Base-by-base conservation (phyloP, 2,329 filamentous ascomycete species). In the Pestalotiopsis sp. region DNA sequence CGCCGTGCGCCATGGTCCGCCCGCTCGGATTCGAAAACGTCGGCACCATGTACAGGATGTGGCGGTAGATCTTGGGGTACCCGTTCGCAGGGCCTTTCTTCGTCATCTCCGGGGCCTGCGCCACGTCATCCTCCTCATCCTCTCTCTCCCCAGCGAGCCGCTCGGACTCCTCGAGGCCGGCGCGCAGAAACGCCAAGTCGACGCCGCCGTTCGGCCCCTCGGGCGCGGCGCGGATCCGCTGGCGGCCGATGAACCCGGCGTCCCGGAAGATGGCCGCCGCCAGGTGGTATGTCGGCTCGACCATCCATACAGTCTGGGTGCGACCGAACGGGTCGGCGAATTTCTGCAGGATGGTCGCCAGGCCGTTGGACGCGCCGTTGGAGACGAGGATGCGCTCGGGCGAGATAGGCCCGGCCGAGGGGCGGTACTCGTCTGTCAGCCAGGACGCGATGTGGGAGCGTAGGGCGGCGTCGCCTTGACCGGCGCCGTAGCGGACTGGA, bases 1-100 rank as follows among this genome's bases (percentile, higher is more conserved):
- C 87, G n/a, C 81, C 77, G 2, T 94, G 79, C 14, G 91, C 89
- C 90, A 97, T 95, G 3, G 93, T 94, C 76, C 91, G 92, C 27
- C 92, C 94, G 0, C 92, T 94, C 0, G 96, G 96, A 76, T 98
- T 98, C 61, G 93, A 90, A 78, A 95, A 97, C 0, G 94, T 94
- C 0, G 95, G 94, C 14, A 97, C 94, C 38, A 90, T 89, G 78
- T 98, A 98, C 74, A 98, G 91, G 74, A 98, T 79, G 77, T 97
- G 93, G 67, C 90, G 90, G 82, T 66, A 66, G 81, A 86, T 88
- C 63, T 85, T 80, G 38, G 86, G 82, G 0, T 78, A 73, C 1
- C 84, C 83, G 77, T 91, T 91, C 71, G 84, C 68, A 76, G 36
- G 9, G 57, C 27, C 39, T 1, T 56, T 13, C 17, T 27, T 20